Evolutionary conservation across 495 filamentous ascomycete genomes (phyloP), one percentile per base, ranked within the genome.

Genomic region (Aspergillus ellipticus): DNA sequence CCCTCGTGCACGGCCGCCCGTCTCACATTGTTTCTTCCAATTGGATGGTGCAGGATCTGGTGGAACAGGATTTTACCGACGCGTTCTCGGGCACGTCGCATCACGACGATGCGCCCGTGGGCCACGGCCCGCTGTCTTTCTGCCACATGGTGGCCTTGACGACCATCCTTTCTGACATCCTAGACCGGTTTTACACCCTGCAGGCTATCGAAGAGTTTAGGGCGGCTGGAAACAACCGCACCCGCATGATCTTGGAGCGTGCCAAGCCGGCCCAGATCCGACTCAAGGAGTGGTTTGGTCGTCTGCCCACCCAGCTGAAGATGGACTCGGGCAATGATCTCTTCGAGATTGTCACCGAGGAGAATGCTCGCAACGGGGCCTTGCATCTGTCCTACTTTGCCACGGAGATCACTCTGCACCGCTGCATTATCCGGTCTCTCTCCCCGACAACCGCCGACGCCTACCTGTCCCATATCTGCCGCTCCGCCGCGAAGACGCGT

Each of bases 391-490:
- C 79, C 42, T 86, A 84, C 66, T 82, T 85, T 49, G 79, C 83
- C 29, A 81, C 80, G 9, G 81, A 84, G 66, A 83, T 84, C 57
- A 83, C 82, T 39, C 74, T 86, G 5, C 82, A 83, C 65, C 77
- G 83, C 26, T 82, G 75, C 62, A 82, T 86, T 54, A 74, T 86
- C 42, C 77, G 81, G 19, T 79, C 76, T 8, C 68, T 85, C 22
- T 64, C 69, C 20, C 61, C 69, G 2, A 66, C 71, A 17, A 68
- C 75, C 45, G 68, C 73, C 19, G 79, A 82, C 59, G 68, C 72
- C 10, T 79, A 79, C 67, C 84, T 96, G 45, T 82, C 92, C 16
- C 91, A 96, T 74, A 96, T 97, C 65, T 97, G 92, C 73, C 94
- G 94, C 50, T 92, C 87, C 21, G 94, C 94, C 19, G 82, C 82